Percentiles rank a stretch among this genome's conserved stretches.
Conservation (phyloP, 179 eudicot species). For the Silene vulgaris region DNA sequence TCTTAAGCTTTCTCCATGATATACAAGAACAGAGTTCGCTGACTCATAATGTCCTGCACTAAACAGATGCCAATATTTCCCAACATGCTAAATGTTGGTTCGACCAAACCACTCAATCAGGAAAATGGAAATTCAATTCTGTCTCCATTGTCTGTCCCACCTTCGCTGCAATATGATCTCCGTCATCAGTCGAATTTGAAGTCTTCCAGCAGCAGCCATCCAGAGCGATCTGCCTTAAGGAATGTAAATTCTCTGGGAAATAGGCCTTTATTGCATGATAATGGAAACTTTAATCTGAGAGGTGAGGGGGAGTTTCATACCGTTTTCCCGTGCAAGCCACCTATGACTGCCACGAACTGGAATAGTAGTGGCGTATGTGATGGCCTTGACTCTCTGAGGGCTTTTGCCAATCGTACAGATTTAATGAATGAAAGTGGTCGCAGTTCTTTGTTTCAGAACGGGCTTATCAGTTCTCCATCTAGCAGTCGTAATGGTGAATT, state of each 20-base stretch:
- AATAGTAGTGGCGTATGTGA: conserved; percentile 26
- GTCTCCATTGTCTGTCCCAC: conserved; percentile 43
- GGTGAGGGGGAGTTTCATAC: conserved; percentile 26
- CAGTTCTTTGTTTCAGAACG: conserved; percentile 20
- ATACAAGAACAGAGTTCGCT: conserved; percentile 8
- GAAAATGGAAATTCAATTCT: conserved; percentile 39
- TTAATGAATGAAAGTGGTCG: conserved; percentile 24
- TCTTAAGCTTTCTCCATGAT: conserved; percentile 27
- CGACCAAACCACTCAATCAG: conserved; percentile 29
- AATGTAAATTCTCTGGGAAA: conserved; percentile 24
- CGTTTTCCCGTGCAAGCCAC: conserved; percentile 23
- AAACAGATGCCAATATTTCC: conserved; percentile 33
- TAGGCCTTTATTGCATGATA: conserved; percentile 28
- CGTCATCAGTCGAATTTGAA: conserved; percentile 31
- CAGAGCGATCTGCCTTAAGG: conserved; percentile 19
- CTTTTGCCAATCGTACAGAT: conserved; percentile 23
- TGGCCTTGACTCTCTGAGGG: conserved; percentile 31
- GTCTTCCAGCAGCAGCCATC: conserved; percentile 26
- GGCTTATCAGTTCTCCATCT: conserved; percentile 15
- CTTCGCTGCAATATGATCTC: conserved; percentile 31
- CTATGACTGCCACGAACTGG: conserved; percentile 19
- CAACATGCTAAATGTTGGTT: conserved; percentile 33
- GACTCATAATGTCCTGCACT: conserved; percentile 15
- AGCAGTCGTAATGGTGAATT: conserved; percentile 25
- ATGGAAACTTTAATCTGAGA: conserved; percentile 26